Evolutionary conservation across 2,329 filamentous ascomycete genomes (phyloP).

Genomic region (Ceratocystis diversiconidia): DNA sequence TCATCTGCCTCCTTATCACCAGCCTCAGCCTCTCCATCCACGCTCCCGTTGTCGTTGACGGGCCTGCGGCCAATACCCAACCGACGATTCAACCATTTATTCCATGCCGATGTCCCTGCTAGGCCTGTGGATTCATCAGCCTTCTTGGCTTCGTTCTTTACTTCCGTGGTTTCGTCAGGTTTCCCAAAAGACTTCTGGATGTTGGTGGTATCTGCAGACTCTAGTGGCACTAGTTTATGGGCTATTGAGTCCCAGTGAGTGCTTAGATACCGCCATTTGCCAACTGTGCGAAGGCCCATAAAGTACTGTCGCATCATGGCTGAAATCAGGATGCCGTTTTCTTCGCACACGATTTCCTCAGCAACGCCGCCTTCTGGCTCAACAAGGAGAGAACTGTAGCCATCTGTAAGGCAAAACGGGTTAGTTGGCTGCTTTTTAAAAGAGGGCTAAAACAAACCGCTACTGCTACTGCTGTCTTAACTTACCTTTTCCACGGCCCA

Average conservation of each 20-base stretch:
- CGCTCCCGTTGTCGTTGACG: conserved; percentile 15
- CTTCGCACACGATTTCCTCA: conserved; percentile 68
- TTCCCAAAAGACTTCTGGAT: background rate
- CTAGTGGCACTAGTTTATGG: conserved; percentile 25
- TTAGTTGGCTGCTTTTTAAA: background rate
- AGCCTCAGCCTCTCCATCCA: conserved; percentile 18
- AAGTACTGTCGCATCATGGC: conserved; percentile 85
- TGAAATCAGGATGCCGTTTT: conserved; percentile 75
- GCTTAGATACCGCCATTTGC: conserved; percentile 63
- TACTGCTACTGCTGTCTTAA: background rate
- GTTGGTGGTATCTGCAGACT: conserved; percentile 19
- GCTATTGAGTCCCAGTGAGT: conserved; percentile 56
- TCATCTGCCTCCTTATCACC: conserved; percentile 6
- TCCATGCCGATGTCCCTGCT: conserved; percentile 10
- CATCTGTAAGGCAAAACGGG: conserved; percentile 36
- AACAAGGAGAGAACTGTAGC: conserved; percentile 63
- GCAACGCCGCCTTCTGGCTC: conserved; percentile 60
- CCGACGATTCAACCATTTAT: conserved; percentile 14
- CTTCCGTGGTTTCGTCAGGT: conserved; percentile 26
- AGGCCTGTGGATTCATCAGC: background rate
- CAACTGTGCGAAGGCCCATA: conserved; percentile 67
- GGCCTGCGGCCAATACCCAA: conserved; percentile 12
- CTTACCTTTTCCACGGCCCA: conserved; percentile 61
- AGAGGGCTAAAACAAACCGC: background rate
- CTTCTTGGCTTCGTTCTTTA: conserved; percentile 19